Percentiles rank a stretch among this genome's conserved stretches.
phyloP scores from a whole-genome alignment of 148 eudicot species.

The Nyssa sinensis region DNA sequence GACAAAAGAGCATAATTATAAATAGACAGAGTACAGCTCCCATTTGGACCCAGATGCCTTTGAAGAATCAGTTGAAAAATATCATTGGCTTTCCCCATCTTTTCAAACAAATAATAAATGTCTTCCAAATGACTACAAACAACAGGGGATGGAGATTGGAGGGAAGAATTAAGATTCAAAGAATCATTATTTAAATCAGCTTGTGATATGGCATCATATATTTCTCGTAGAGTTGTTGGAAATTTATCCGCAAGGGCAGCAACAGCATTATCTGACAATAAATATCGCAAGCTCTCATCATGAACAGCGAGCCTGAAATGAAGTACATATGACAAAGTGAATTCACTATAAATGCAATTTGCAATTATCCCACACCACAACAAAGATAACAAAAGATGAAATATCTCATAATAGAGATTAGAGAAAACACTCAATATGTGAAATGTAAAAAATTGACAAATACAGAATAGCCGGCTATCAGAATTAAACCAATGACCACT shows the following conservation, averaged over 20 bases:
- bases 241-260: slow-evolving; percentile 62
- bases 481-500: too few relatives aligned
- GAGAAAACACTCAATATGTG: too few relatives aligned
- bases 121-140: slow-evolving; percentile 77
- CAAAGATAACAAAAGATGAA: slow-evolving; percentile 1
- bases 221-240: slow-evolving; percentile 51
- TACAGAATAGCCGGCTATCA: too few relatives aligned
- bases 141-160: slow-evolving; percentile 66
- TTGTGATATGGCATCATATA: slow-evolving; percentile 42
- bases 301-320: slow-evolving; percentile 85
- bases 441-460: neutral
- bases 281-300: slow-evolving; percentile 92
- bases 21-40: slow-evolving; percentile 75
- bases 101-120: slow-evolving; percentile 45
- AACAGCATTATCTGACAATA: slow-evolving; percentile 78
- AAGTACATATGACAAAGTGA: slow-evolving; percentile 22
- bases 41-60: slow-evolving; percentile 66
- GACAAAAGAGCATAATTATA: slow-evolving; percentile 68
- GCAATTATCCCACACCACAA: neutral
- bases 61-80: slow-evolving; percentile 46
- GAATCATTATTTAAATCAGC: slow-evolving; percentile 61
- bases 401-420: neutral
- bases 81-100: slow-evolving; percentile 39
- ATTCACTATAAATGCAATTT: neutral
- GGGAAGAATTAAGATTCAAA: slow-evolving; percentile 17